Conservation (phyloP, 2,329 filamentous ascomycete genomes). For the Arthrobotrys entomopaga region DNA sequence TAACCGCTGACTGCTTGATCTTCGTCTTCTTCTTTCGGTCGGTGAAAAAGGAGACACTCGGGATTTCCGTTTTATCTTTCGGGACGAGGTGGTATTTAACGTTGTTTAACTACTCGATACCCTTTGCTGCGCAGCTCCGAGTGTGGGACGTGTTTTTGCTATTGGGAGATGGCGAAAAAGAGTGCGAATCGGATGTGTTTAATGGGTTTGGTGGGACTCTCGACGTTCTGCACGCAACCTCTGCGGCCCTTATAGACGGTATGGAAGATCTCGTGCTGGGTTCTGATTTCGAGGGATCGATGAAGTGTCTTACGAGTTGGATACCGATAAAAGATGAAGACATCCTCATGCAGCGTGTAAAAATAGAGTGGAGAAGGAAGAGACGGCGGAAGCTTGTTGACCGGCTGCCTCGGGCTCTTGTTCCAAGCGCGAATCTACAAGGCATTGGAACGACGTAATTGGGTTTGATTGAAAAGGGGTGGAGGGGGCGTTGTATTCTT, state of each 20-base stretch:
- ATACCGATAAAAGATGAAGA: conserved; percentile 95
- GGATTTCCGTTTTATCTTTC: conserved; percentile 89
- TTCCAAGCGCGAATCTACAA: conserved; percentile 58
- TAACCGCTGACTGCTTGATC: neutral
- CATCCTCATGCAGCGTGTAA: conserved; percentile 87
- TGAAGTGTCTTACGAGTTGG: conserved; percentile 96
- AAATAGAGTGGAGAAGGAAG: conserved; percentile 79
- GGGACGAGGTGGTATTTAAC: conserved; percentile 98
- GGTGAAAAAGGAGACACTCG: conserved; percentile 72
- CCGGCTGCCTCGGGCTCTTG: conserved; percentile 20
- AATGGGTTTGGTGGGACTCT: conserved; percentile 71
- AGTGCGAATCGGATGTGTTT: conserved; percentile 55
- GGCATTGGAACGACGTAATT: conserved; percentile 62
- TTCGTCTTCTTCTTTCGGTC: neutral
- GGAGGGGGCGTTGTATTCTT: neutral
- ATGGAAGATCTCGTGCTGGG: conserved; percentile 88
- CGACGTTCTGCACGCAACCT: conserved; percentile 88
- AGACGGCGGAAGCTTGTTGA: conserved; percentile 54
- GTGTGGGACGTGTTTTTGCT: conserved; percentile 99
- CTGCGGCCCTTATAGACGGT: conserved; percentile 88
- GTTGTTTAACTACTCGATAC: conserved; percentile 95
- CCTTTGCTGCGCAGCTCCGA: conserved; percentile 90
- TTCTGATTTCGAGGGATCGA: conserved; percentile 95
- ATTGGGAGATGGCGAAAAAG: conserved; percentile 77
- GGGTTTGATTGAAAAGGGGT: neutral